Conservation (phyloP, 2,329 filamentous ascomycete genomes). For the Lizonia empirigonia region DNA sequence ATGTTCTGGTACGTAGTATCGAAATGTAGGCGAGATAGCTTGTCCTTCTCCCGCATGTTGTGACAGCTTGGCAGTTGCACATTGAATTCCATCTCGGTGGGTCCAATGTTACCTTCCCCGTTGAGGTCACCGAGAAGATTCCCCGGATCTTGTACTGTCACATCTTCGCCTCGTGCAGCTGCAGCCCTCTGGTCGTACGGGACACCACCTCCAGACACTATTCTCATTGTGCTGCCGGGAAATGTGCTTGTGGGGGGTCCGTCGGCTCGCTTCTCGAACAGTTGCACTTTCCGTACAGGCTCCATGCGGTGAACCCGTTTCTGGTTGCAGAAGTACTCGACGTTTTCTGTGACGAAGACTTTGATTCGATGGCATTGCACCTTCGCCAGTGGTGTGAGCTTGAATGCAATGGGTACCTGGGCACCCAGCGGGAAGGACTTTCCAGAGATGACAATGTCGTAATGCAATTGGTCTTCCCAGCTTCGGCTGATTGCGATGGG, state of each 20-base stretch:
- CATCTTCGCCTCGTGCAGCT: slow-evolving; percentile 61
- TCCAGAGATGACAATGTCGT: slow-evolving; percentile 94
- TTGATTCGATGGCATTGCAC: slow-evolving; percentile 93
- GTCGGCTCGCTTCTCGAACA: slow-evolving; percentile 88
- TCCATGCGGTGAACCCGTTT: slow-evolving; percentile 85
- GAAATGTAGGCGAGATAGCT: slow-evolving; percentile 72
- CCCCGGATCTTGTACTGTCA: slow-evolving; percentile 60
- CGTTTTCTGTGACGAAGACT: slow-evolving; percentile 86
- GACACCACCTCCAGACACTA: slow-evolving; percentile 81
- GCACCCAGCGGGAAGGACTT: slow-evolving; percentile 91
- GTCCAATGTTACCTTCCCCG: slow-evolving; percentile 76
- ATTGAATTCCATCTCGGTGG: slow-evolving; percentile 93
- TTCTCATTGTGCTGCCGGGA: slow-evolving; percentile 74
- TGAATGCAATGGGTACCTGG: slow-evolving; percentile 91
- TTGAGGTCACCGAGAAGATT: slow-evolving; percentile 81
- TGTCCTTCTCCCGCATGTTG: slow-evolving; percentile 76
- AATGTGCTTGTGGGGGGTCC: slow-evolving; percentile 74
- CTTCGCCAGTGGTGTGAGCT: slow-evolving; percentile 88
- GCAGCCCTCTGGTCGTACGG: slow-evolving; percentile 65
- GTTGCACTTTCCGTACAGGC: slow-evolving; percentile 78
- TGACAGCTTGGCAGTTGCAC: slow-evolving; percentile 90
- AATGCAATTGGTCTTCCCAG: slow-evolving; percentile 94
- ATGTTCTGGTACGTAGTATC: slow-evolving; percentile 95
- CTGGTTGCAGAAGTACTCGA: slow-evolving; percentile 89
- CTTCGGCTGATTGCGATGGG: slow-evolving; percentile 91